Conservation (phyloP, 1,284 basidiomycete genomes). For the Tremellales sp. region DNA sequence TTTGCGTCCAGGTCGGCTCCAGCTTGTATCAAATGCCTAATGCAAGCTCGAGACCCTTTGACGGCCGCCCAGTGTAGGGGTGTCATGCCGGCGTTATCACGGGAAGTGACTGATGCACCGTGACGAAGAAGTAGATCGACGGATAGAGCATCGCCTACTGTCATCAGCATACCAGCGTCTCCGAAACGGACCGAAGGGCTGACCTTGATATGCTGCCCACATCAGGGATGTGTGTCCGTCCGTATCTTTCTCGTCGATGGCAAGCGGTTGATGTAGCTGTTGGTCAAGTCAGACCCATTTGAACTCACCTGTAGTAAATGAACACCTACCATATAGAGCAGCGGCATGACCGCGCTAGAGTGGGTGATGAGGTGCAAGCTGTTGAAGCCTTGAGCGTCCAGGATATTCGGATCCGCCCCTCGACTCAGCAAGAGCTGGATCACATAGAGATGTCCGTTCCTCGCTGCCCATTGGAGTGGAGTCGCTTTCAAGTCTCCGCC, state of each 20-base stretch:
- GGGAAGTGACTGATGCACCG: slow-evolving; percentile 70
- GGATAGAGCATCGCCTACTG: slow-evolving; percentile 79
- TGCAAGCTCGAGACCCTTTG: slow-evolving; percentile 79
- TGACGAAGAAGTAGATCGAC: slow-evolving; percentile 87
- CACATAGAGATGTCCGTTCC: slow-evolving; percentile 89
- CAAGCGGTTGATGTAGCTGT: slow-evolving; percentile 77
- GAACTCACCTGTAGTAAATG: not conserved
- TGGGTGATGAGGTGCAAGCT: slow-evolving; percentile 92
- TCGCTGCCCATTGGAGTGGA: slow-evolving; percentile 95
- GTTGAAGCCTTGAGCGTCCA: slow-evolving; percentile 95
- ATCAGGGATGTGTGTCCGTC: slow-evolving; percentile 94
- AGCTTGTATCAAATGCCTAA: slow-evolving; percentile 75
- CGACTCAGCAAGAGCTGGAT: slow-evolving; percentile 84
- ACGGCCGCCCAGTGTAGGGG: slow-evolving; percentile 99
- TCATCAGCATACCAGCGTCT: slow-evolving; percentile 1
- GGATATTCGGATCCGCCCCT: slow-evolving; percentile 85
- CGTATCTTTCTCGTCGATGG: slow-evolving; percentile 78
- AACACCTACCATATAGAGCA: slow-evolving; percentile 66
- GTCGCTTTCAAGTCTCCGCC: slow-evolving; percentile 96
- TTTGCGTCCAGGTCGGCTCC: slow-evolving; percentile 78
- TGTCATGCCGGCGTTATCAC: slow-evolving; percentile 78
- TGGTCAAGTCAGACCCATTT: not conserved
- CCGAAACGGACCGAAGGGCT: slow-evolving; percentile 1
- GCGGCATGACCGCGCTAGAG: slow-evolving; percentile 86
- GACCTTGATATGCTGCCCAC: slow-evolving; percentile 94